These are phyloP conservation scores for Leptographium radiaticola DNA, from an alignment of 2,329 filamentous ascomycete species.

Conservation along the genomic window DNA sequence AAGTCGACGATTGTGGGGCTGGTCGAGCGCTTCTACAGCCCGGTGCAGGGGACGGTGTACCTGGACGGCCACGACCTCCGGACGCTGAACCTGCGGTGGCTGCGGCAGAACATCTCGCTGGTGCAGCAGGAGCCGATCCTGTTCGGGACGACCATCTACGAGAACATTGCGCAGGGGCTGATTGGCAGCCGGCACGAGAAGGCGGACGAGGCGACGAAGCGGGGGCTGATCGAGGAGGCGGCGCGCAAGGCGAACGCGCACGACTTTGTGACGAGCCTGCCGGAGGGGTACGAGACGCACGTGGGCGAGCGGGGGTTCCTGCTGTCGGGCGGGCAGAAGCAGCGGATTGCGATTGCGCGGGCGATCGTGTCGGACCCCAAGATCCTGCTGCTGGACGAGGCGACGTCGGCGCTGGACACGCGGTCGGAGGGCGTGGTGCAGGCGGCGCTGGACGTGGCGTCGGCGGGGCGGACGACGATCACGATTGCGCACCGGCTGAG, in stretches of 20 bases:
- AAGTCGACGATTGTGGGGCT: constrained; percentile 92
- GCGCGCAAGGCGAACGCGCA: constrained; percentile 89
- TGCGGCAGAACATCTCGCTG: constrained; percentile 81
- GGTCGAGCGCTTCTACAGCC: constrained; percentile 88
- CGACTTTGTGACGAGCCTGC: constrained; percentile 71
- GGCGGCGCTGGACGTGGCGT: constrained; percentile 75
- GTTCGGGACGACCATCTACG: constrained; percentile 77
- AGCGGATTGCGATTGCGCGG: constrained; percentile 87
- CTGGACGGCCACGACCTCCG: constrained; percentile 75
- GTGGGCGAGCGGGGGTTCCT: constrained; percentile 93
- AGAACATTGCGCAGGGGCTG: constrained; percentile 83
- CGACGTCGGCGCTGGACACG: constrained; percentile 85
- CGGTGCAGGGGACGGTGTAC: constrained; percentile 64
- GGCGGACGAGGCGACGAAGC: constrained; percentile 53
- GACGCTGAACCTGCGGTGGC: constrained; percentile 74
- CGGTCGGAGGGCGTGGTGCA: constrained; percentile 93
- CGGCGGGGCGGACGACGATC: constrained; percentile 82
- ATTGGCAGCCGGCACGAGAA: constrained; percentile 70
- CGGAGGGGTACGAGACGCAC: constrained; percentile 83
- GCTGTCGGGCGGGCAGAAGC: constrained; percentile 89
- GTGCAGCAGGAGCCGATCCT: constrained; percentile 89
- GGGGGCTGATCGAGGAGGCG: constrained; percentile 61
- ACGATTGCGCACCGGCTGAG: constrained; percentile 91
- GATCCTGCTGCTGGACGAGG: constrained; percentile 86
- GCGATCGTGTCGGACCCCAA: constrained; percentile 86